Base-by-base conservation (phyloP, 2,329 filamentous ascomycete species). In the Davidsoniella eucalypti region DNA sequence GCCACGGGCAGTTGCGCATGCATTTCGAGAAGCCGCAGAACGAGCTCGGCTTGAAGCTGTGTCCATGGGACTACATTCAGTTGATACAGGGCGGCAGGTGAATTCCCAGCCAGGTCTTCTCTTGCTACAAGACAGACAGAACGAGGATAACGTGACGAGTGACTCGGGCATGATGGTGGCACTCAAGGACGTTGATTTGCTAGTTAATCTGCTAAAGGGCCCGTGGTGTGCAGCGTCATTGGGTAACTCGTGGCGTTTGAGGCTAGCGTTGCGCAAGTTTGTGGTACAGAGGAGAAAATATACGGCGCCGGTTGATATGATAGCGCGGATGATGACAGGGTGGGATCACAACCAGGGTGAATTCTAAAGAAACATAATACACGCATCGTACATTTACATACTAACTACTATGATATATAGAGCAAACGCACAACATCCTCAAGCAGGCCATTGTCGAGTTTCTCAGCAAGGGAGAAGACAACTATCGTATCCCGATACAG, bases 71-170 rank as follows among this genome's bases (percentile, higher is more conserved):
- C 16, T 49, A 43, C 38, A 23, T 17, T 40, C 16, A 9, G 44
- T 25, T 12, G 23, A 45, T 41, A 37, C 44, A 78, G 9, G 29
- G 29, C 29, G 29, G 4, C 29, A 9, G 1, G 66, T 65, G 43
- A 83, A 82, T 54, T 59, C 59, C 3, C 46, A 33, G 40, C 51
- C 51, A 1, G 51, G 51, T 16, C 33, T 52, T 18, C 42, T 52
- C n/a, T 36, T 49, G 10, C 23, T 52, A 33, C 51, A 52, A 4
- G 61, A 57, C 41, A 58, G 59, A 47, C 60, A 57, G 26, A 61
- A 57, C 25, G 56, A 46, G 52, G 37, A 54, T 47, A 18, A 43
- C 37, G 10, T 47, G 33, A 7, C 45, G 36, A 16, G 25, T 44
- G 48, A 54, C 49, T 43, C 37, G 40, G 29, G 47, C 46, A 16